phyloP scores from a whole-genome alignment of 768 basidiomycete species.

The Lactarius hengduanensis region DNA sequence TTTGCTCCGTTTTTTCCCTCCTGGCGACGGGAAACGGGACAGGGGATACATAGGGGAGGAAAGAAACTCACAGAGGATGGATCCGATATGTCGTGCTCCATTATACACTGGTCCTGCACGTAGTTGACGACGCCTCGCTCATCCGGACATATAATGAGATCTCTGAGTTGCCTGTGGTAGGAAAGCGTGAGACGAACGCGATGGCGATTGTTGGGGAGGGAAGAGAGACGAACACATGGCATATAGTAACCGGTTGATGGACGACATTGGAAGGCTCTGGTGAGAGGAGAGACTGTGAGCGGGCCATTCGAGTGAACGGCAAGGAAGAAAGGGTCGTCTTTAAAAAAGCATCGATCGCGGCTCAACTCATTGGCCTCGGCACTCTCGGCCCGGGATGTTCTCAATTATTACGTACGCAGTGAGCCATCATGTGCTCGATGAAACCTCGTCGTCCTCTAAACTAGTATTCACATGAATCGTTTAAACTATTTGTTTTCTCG shows the following conservation, averaged over 20 bases:
- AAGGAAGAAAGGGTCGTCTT: neutral
- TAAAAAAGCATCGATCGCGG: constrained; percentile 1
- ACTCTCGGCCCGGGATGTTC: neutral
- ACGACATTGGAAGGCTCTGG: constrained; percentile 45
- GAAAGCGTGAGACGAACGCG: constrained; percentile 13
- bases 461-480: too few relatives aligned
- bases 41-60: too few relatives aligned
- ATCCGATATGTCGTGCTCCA: constrained; percentile 57
- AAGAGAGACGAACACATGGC: constrained; percentile 51
- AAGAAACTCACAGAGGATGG: constrained; percentile 45
- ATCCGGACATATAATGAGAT: constrained; percentile 72
- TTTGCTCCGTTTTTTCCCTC: neutral
- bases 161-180: constrained; percentile 63
- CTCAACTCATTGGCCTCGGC: neutral
- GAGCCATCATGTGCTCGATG: too few relatives aligned
- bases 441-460: too few relatives aligned
- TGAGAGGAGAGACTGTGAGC: constrained; percentile 45
- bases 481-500: neutral
- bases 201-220: constrained; percentile 6
- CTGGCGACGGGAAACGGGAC: neutral
- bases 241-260: constrained; percentile 50
- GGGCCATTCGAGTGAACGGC: constrained; percentile 42
- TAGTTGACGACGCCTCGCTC: constrained; percentile 66
- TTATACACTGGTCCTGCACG: constrained; percentile 49
- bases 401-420: neutral